Evolutionary conservation across 108 stramenopile species (phyloP).

Genomic region (Skeletonema potamos): DNA sequence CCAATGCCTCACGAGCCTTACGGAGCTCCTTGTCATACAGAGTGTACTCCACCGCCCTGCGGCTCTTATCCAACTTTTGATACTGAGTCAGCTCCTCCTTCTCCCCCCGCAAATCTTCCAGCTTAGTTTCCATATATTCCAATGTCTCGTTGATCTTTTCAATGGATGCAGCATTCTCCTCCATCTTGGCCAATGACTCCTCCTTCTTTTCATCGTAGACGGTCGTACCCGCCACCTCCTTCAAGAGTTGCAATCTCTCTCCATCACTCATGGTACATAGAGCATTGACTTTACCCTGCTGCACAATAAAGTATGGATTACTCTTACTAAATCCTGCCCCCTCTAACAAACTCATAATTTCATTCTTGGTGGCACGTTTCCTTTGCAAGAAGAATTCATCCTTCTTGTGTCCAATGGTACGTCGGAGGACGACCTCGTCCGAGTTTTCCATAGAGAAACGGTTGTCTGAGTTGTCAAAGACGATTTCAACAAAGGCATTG

Average conservation of each 20-base stretch:
- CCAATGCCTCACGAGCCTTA: constrained; percentile 70
- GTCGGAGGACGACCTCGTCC: constrained; percentile 95
- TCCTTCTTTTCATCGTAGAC: constrained; percentile 98
- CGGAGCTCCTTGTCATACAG: constrained; percentile 95
- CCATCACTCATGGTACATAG: constrained; percentile 95
- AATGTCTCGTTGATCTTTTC: constrained; percentile 92
- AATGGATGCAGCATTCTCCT: constrained; percentile 84
- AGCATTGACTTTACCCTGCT: constrained; percentile 98
- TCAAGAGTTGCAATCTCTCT: constrained; percentile 90
- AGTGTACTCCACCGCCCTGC: constrained; percentile 95
- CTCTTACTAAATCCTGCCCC: constrained; percentile 96
- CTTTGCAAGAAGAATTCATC: constrained; percentile 99
- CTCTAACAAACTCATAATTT: constrained; percentile 92
- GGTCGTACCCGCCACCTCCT: constrained; percentile 96
- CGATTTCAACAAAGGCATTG: constrained; percentile 96
- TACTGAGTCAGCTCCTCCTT: constrained; percentile 95
- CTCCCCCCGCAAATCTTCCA: constrained; percentile 93
- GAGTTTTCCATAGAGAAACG: constrained; percentile 90
- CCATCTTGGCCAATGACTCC: constrained; percentile 92
- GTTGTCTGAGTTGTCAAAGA: constrained; percentile 98
- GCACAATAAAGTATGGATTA: constrained; percentile 99
- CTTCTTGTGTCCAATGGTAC: constrained; percentile 97
- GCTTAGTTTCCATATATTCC: constrained; percentile 84
- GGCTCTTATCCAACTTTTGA: constrained; percentile 87
- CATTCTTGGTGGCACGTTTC: constrained; percentile 89